phyloP scores from a whole-genome alignment of 768 basidiomycete genomes.

The Russula brevipes region DNA sequence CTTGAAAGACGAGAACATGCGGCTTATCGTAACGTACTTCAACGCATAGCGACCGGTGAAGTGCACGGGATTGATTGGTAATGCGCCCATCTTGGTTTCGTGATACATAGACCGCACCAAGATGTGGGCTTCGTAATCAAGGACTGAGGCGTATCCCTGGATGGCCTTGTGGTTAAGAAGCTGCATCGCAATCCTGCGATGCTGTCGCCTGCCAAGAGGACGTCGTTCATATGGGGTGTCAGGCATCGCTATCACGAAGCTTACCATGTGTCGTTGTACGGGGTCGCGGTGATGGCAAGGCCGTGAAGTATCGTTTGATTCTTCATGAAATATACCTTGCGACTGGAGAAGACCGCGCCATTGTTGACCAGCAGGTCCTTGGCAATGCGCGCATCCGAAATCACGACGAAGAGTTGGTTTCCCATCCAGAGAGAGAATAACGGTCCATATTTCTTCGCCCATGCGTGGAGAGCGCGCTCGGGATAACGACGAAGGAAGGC shows the following conservation, averaged over 20 bases:
- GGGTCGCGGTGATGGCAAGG: conserved; percentile 42
- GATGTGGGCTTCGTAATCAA: conserved; percentile 39
- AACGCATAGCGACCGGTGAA: conserved; percentile 37
- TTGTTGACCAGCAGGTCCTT: conserved; percentile 44
- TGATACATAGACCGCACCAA: conserved; percentile 38
- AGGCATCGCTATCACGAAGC: not conserved
- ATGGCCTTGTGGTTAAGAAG: conserved; percentile 36
- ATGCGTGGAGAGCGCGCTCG: conserved; percentile 39
- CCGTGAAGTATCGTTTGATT: conserved; percentile 41
- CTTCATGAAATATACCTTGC: conserved; percentile 45
- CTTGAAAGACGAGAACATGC: not conserved
- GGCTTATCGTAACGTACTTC: conserved; percentile 20
- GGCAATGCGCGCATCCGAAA: conserved; percentile 42
- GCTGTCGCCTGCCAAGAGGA: conserved; percentile 35
- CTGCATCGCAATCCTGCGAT: conserved; percentile 38
- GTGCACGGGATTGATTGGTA: conserved; percentile 38
- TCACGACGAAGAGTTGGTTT: conserved; percentile 44
- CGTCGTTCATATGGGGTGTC: not conserved
- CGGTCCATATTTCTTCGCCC: conserved; percentile 42
- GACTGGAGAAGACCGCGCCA: conserved; percentile 42
- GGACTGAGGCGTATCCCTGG: conserved; percentile 33
- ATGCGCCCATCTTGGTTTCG: conserved; percentile 31
- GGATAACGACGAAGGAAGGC: conserved; percentile 41
- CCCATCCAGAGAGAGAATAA: conserved; percentile 46
- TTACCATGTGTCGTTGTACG: conserved; percentile 42